These are phyloP conservation scores for Flaveria ramosissima DNA, from an alignment of 129 eudicot genomes.

Conservation along the genomic window DNA sequence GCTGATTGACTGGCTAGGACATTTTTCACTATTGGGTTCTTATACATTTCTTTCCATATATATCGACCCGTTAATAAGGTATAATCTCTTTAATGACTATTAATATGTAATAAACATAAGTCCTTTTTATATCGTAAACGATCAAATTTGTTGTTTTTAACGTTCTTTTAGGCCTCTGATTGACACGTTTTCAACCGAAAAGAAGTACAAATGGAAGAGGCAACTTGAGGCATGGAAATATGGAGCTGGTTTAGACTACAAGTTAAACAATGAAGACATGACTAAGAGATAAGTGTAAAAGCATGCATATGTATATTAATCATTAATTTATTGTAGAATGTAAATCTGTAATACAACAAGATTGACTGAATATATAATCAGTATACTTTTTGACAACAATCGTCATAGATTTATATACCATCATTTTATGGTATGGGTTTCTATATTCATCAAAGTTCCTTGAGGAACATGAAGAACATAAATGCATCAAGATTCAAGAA, in stretches of 20 bases:
- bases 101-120: background rate
- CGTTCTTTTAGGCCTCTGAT: slow-evolving; percentile 59
- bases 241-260: slow-evolving; percentile 92
- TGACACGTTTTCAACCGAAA: slow-evolving; percentile 51
- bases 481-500: background rate
- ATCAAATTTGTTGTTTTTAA: slow-evolving; percentile 4
- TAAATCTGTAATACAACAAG: slow-evolving; percentile 19
- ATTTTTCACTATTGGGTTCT: slow-evolving; percentile 74
- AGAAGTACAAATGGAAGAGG: slow-evolving; percentile 69
- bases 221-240: slow-evolving; percentile 90
- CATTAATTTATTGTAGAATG: slow-evolving; percentile 13
- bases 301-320: background rate
- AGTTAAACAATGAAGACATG: slow-evolving; percentile 31
- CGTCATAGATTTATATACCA: slow-evolving; percentile 5
- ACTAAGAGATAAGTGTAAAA: slow-evolving; percentile 13
- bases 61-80: slow-evolving; percentile 80
- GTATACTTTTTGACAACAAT: slow-evolving; percentile 13
- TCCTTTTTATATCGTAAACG: slow-evolving; percentile 2
- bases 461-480: background rate
- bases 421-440: background rate
- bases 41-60: slow-evolving; percentile 80
- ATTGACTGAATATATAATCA: background rate
- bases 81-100: slow-evolving; percentile 18
- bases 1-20: slow-evolving; percentile 89
- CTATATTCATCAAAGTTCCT: background rate